Evolutionary conservation across 805 yeast genomes (phyloP).

Genomic region (Wickerhamomyces tratensis): DNA sequence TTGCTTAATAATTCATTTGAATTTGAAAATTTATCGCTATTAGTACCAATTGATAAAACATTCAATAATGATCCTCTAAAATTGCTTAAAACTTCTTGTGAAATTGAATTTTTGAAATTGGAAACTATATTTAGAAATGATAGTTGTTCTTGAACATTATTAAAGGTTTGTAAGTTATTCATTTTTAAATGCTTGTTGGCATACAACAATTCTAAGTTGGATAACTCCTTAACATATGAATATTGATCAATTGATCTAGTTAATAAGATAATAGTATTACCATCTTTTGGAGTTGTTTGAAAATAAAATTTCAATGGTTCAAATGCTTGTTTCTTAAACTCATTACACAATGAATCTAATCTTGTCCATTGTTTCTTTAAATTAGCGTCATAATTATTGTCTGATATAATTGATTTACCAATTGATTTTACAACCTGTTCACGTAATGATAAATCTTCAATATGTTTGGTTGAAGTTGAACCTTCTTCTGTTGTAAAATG

Average conservation of each 20-base stretch:
- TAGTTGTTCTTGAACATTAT: conserved; percentile 15
- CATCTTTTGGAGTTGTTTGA: conserved; percentile 15
- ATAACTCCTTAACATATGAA: conserved; percentile 24
- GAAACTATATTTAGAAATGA: conserved; percentile 23
- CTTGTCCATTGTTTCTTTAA: conserved; percentile 54
- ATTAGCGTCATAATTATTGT: conserved; percentile 25
- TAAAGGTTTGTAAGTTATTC: conserved; percentile 15
- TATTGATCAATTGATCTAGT: conserved; percentile 21
- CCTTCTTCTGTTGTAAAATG: conserved; percentile 24
- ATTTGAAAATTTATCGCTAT: conserved; percentile 23
- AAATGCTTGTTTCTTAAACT: conserved; percentile 47
- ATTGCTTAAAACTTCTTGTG: conserved; percentile 24
- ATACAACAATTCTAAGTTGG: conserved; percentile 24
- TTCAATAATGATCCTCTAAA: conserved; percentile 25
- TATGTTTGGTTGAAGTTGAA: conserved; percentile 9
- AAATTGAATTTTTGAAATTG: conserved; percentile 30
- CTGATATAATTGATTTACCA: conserved; percentile 20
- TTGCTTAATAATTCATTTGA: conserved; percentile 18
- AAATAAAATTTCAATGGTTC: conserved; percentile 49
- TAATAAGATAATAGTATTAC: conserved; percentile 21
- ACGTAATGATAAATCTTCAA: conserved; percentile 18
- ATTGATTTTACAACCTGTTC: conserved; percentile 24
- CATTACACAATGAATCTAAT: conserved; percentile 64
- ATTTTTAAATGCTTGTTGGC: conserved; percentile 22
- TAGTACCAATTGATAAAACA: conserved; percentile 25